Conservation (phyloP, 176 grass and related monocot species). For the Oryza meyeriana region DNA sequence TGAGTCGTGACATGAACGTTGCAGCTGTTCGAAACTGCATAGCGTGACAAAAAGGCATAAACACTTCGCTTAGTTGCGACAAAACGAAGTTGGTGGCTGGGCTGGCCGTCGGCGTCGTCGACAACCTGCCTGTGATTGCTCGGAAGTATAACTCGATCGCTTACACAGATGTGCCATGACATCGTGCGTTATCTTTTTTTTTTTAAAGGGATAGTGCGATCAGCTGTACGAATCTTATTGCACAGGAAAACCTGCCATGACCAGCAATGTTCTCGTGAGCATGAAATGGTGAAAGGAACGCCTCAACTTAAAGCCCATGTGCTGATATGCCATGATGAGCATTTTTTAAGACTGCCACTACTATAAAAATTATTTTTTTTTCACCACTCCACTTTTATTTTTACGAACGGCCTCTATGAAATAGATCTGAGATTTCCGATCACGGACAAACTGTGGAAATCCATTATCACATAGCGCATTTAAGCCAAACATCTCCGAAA, state of each 20-base stretch:
- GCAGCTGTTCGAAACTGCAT: background rate
- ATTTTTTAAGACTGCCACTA: background rate
- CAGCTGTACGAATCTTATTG: background rate
- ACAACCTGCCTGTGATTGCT: background rate
- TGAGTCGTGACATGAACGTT: background rate
- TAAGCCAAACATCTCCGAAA: too few relatives aligned
- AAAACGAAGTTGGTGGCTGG: background rate
- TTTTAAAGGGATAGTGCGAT: background rate
- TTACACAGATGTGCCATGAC: background rate
- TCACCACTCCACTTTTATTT: too few relatives aligned
- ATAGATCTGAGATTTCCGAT: too few relatives aligned
- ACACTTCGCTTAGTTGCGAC: background rate
- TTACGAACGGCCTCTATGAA: too few relatives aligned
- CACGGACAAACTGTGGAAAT: too few relatives aligned
- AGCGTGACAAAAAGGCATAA: background rate
- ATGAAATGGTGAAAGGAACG: background rate
- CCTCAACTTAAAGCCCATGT: background rate
- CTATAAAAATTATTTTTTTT: too few relatives aligned
- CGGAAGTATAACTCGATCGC: background rate
- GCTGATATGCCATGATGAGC: background rate
- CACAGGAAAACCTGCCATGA: too few relatives aligned
- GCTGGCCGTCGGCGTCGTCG: background rate
- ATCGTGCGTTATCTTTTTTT: background rate
- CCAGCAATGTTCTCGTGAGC: background rate
- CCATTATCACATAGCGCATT: too few relatives aligned